Evolutionary conservation across 306 rosid species (phyloP).

Genomic region (Canavalia ensiformis): DNA sequence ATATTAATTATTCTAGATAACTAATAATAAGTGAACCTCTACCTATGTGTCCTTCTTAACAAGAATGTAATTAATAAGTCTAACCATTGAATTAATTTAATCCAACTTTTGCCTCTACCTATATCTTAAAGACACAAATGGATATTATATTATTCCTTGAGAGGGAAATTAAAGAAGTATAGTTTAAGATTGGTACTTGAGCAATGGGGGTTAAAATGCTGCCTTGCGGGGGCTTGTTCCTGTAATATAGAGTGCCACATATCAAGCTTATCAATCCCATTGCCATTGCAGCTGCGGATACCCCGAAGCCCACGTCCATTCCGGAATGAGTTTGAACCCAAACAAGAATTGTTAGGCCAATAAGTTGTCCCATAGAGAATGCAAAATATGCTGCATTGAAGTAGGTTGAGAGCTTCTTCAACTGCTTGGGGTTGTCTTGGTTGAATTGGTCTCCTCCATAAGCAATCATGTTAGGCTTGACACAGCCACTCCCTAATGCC

Average conservation of each 20-base stretch:
- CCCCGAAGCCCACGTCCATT: conserved; percentile 95
- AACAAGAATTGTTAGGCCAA: conserved; percentile 85
- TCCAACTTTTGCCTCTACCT: background rate
- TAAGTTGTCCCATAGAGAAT: conserved; percentile 84
- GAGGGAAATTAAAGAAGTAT: background rate
- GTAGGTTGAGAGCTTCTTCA: conserved; percentile 76
- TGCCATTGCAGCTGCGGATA: conserved; percentile 94
- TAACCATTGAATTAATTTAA: background rate
- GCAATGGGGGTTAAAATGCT: conserved; percentile 85
- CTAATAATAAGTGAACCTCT: background rate
- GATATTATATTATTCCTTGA: background rate
- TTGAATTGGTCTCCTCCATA: conserved; percentile 93
- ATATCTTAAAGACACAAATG: background rate
- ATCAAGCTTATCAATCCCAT: conserved; percentile 78
- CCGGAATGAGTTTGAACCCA: conserved; percentile 99
- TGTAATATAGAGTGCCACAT: conserved; percentile 75
- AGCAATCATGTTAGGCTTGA: conserved; percentile 96
- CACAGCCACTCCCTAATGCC: conserved; percentile 96
- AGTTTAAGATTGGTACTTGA: conserved; percentile 59
- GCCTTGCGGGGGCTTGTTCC: conserved; percentile 92
- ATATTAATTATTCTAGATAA: background rate
- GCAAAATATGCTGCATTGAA: conserved; percentile 94
- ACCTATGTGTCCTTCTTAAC: background rate
- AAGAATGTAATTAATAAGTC: background rate
- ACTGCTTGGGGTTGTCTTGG: conserved; percentile 56